Evolutionary conservation across 208 protist species (phyloP).

Genomic region (Crithidia bombi): DNA sequence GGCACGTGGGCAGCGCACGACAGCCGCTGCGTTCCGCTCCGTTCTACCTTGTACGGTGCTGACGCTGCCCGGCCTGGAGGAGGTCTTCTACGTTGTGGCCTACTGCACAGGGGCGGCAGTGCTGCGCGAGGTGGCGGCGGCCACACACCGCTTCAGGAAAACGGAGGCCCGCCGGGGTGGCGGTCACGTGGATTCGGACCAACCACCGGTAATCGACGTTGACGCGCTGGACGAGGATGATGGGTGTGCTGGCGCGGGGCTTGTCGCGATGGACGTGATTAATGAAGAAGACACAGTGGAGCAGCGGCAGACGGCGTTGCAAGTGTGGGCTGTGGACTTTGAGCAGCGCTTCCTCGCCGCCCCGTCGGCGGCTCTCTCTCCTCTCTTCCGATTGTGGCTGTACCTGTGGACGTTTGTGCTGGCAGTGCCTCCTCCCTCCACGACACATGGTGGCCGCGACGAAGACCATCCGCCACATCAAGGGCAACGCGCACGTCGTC

Average conservation of each 20-base stretch:
- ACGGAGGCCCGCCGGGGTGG: neutral
- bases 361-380: slow-evolving; percentile 18
- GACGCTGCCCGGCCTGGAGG: slow-evolving; percentile 49
- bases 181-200: neutral
- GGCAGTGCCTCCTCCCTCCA: neutral
- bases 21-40: slow-evolving; percentile 6
- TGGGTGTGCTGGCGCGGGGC: slow-evolving; percentile 8
- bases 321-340: slow-evolving; percentile 25
- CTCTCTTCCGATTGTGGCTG: slow-evolving; percentile 50
- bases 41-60: slow-evolving; percentile 43
- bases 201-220: slow-evolving; percentile 19
- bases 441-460: neutral
- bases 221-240: slow-evolving; percentile 19
- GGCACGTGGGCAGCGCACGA: too few relatives aligned
- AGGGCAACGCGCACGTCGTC: neutral
- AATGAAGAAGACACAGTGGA: slow-evolving; percentile 22
- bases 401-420: slow-evolving; percentile 78
- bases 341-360: slow-evolving; percentile 13
- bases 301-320: slow-evolving; percentile 23
- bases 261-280: slow-evolving; percentile 2
- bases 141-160: neutral
- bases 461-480: neutral
- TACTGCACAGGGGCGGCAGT: slow-evolving; percentile 67
- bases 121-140: slow-evolving; percentile 32
- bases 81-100: slow-evolving; percentile 71